These are phyloP conservation scores for Candida neerlandica DNA, from an alignment of 1,139 yeast genomes.

Conservation along the genomic window DNA sequence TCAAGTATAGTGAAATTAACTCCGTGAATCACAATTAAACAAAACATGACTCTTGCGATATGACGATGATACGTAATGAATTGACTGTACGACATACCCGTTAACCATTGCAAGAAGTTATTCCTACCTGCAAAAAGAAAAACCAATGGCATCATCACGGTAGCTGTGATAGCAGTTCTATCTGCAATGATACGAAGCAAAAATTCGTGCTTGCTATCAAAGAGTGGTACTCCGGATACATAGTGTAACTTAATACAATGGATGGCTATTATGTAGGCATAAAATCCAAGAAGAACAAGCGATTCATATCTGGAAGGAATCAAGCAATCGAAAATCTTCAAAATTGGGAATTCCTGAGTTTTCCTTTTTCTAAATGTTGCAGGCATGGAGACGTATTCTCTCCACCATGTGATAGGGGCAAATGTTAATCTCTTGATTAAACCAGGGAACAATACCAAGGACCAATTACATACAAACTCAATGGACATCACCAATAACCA, in stretches of 20 bases:
- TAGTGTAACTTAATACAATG: conserved; percentile 24
- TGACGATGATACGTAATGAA: conserved; percentile 42
- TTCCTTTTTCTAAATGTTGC: conserved; percentile 26
- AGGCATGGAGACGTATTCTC: too few species aligned
- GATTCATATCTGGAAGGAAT: conserved; percentile 32
- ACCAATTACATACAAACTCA: conserved; percentile 46
- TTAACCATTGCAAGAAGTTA: conserved; percentile 43
- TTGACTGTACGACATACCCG: conserved; percentile 40
- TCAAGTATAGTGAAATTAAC: conserved; percentile 36
- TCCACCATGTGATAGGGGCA: conserved; percentile 24
- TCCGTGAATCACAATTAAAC: conserved; percentile 36
- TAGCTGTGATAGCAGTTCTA: conserved; percentile 35
- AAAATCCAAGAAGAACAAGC: conserved; percentile 32
- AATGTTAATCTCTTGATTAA: conserved; percentile 24
- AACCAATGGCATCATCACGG: conserved; percentile 34
- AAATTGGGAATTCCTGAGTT: conserved; percentile 22
- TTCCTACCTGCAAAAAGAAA: conserved; percentile 47
- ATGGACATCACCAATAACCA: conserved; percentile 49
- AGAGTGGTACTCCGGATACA: conserved; percentile 28
- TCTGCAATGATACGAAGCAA: conserved; percentile 32
- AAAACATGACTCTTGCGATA: conserved; percentile 35
- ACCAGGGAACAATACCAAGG: conserved; percentile 29
- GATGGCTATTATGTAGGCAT: conserved; percentile 46
- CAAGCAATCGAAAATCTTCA: conserved; percentile 23
- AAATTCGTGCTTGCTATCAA: conserved; percentile 20